Percentiles rank a stretch among this genome's conserved stretches.
Conservation (phyloP, 345 rosid genomes). For the Dovyalis caffra region DNA sequence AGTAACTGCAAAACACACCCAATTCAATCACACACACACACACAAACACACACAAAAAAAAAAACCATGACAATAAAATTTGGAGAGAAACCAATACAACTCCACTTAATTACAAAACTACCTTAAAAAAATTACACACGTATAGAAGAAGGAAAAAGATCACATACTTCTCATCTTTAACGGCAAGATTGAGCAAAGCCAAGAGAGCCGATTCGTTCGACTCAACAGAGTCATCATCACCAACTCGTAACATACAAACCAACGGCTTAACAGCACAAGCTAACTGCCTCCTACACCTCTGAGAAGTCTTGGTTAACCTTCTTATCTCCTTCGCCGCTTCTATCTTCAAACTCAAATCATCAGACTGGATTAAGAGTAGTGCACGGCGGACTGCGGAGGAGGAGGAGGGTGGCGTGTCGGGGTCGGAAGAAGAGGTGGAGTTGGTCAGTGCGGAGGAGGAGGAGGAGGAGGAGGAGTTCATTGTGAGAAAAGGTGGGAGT, state of each 20-base stretch:
- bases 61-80: background rate
- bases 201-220: conserved; percentile 70
- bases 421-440: conserved; percentile 43
- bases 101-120: background rate
- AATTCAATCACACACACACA: too few relatives aligned
- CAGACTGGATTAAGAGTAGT: conserved; percentile 48
- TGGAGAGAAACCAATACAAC: background rate
- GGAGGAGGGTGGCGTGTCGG: conserved; percentile 54
- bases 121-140: background rate
- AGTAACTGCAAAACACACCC: background rate
- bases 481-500: background rate
- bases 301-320: conserved; percentile 85
- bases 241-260: conserved; percentile 65
- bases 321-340: conserved; percentile 89
- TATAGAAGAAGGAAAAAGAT: background rate
- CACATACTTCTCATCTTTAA: conserved; percentile 84
- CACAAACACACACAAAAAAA: too few relatives aligned
- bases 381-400: conserved; percentile 51
- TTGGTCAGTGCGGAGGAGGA: conserved; percentile 16
- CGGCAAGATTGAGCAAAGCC: conserved; percentile 97
- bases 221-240: conserved; percentile 42
- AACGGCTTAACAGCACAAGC: conserved; percentile 66
- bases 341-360: conserved; percentile 54
- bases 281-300: conserved; percentile 79
- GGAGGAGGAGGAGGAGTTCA: background rate